phyloP scores from a whole-genome alignment of 306 rosid species.

The Trifolium pratense region DNA sequence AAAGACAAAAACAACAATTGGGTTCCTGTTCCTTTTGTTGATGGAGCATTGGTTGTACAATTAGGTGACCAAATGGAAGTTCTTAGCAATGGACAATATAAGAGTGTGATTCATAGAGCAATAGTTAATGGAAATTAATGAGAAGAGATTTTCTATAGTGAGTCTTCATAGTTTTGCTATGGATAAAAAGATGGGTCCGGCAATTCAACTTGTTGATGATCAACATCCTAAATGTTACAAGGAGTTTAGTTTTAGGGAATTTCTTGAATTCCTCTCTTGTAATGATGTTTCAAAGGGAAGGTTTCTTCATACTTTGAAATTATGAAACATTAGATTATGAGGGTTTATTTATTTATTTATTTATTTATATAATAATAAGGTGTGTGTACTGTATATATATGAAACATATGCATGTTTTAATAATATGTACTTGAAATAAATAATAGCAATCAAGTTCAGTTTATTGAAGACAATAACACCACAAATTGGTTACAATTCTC shows the following conservation, averaged over 20 bases:
- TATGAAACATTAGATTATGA: background rate
- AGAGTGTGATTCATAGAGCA: slow-evolving; percentile 56
- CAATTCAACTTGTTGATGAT: slow-evolving; percentile 49
- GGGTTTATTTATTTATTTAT: background rate
- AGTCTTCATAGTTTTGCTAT: slow-evolving; percentile 56
- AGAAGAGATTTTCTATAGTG: slow-evolving; percentile 51
- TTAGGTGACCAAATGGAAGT: slow-evolving; percentile 68
- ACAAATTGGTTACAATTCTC: too few relatives aligned
- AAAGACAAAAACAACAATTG: slow-evolving; percentile 45
- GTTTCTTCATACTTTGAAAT: slow-evolving; percentile 48
- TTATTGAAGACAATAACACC: too few relatives aligned
- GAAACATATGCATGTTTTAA: too few relatives aligned
- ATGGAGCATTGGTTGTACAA: slow-evolving; percentile 57
- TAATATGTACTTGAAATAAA: too few relatives aligned
- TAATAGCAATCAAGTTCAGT: too few relatives aligned
- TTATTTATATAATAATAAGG: too few relatives aligned
- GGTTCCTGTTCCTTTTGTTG: slow-evolving; percentile 50
- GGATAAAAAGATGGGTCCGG: slow-evolving; percentile 53
- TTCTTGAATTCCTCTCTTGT: slow-evolving; percentile 49
- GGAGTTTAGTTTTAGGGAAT: slow-evolving; percentile 58
- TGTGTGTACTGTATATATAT: too few relatives aligned
- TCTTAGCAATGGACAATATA: slow-evolving; percentile 54
- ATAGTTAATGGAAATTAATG: slow-evolving; percentile 46
- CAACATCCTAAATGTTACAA: slow-evolving; percentile 46
- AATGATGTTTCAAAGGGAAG: slow-evolving; percentile 46